Conservation (phyloP, 1,139 yeast genomes). For the Hanseniaspora sp. region DNA sequence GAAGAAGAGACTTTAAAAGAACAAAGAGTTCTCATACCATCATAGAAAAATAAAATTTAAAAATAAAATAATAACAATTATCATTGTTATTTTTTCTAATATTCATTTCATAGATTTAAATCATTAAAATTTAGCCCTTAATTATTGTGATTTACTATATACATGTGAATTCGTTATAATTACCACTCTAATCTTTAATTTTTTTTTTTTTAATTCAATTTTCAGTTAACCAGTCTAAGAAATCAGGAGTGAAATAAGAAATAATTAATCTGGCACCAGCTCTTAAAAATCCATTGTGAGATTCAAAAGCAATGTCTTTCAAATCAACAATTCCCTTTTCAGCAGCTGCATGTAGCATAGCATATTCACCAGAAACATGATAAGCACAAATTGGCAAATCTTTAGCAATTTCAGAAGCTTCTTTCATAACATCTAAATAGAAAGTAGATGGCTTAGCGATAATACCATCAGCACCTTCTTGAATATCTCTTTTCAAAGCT, state of each 20-base stretch:
- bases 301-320: conserved; percentile 79
- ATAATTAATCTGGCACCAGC: conserved; percentile 93
- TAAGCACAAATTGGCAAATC: conserved; percentile 89
- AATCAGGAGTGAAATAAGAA: conserved; percentile 90
- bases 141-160: neutral
- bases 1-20: neutral
- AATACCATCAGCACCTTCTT: conserved; percentile 91
- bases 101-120: neutral
- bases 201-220: too few species aligned
- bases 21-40: conserved; percentile 6
- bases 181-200: neutral
- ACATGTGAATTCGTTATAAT: neutral
- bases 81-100: too few species aligned
- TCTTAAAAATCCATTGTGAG: conserved; percentile 81
- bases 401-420: conserved; percentile 69
- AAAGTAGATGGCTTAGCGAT: conserved; percentile 97
- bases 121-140: neutral
- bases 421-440: conserved; percentile 79
- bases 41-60: neutral
- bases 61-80: too few species aligned
- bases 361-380: conserved; percentile 95
- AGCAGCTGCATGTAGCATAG: conserved; percentile 97
- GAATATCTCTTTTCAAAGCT: conserved; percentile 72
- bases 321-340: conserved; percentile 88
- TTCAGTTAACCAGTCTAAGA: conserved; percentile 73